Evolutionary conservation across 331 rosid species (phyloP).

Genomic region (Rhamnella rubrinervis): DNA sequence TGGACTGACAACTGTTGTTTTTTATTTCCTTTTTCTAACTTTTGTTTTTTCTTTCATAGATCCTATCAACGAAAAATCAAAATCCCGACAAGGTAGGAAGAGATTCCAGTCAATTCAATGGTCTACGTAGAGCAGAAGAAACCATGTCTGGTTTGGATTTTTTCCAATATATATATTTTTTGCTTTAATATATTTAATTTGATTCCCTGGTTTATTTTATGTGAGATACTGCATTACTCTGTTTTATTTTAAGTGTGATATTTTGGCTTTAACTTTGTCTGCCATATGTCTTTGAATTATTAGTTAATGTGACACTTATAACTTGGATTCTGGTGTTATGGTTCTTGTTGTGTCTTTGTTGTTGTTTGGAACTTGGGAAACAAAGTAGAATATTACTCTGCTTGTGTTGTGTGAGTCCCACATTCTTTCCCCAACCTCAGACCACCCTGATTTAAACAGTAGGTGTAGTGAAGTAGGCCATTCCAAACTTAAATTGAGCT

Average conservation of each 20-base stretch:
- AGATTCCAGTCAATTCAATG: conserved; percentile 25
- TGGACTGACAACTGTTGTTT: neutral
- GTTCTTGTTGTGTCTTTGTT: no score
- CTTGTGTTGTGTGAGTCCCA: no score
- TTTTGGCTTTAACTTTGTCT: conserved; percentile 20
- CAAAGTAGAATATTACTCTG: neutral
- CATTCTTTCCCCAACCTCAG: no score
- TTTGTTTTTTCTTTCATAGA: neutral
- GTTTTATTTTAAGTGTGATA: conserved; percentile 16
- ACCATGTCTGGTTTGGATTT: conserved; percentile 24
- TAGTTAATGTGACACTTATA: conserved; percentile 10
- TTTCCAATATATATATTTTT: conserved; percentile 16
- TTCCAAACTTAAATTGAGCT: no score
- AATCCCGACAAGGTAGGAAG: conserved; percentile 30
- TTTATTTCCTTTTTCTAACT: neutral
- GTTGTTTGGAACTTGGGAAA: conserved; percentile 2
- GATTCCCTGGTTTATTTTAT: conserved; percentile 25
- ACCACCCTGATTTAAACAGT: no score
- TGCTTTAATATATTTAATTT: conserved; percentile 6
- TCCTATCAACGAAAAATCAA: no score
- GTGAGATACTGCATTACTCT: conserved; percentile 12
- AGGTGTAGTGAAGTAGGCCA: no score
- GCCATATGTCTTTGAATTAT: conserved; percentile 24
- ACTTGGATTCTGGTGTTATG: conserved; percentile 1
- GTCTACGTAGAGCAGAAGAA: conserved; percentile 12